Evolutionary conservation across 116 monocot genomes (phyloP).

Genomic region (Phalaenopsis hybrid): DNA sequence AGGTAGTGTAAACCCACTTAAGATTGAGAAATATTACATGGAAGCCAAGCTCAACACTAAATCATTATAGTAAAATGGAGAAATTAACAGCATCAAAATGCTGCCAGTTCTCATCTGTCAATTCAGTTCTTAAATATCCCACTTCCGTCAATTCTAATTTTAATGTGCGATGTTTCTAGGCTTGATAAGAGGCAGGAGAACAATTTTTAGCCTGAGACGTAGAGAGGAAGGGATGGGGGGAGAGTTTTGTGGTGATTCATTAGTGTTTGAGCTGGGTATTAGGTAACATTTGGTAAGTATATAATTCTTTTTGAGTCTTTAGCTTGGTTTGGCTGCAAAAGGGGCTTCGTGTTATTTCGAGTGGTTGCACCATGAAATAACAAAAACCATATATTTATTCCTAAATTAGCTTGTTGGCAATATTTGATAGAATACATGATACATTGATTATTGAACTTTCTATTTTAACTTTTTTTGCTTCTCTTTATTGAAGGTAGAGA

Average conservation of each 20-base stretch:
- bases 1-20: too few relatives aligned
- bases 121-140: too few relatives aligned
- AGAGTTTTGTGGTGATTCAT: neutral
- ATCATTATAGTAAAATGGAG: too few relatives aligned
- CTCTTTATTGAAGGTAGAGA: neutral
- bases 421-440: neutral
- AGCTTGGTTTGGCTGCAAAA: neutral
- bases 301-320: neutral
- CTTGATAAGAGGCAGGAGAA: too few relatives aligned
- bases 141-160: too few relatives aligned
- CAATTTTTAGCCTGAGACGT: too few relatives aligned
- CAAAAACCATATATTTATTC: neutral
- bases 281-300: neutral
- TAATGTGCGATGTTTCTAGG: too few relatives aligned
- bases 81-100: too few relatives aligned
- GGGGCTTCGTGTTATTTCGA: neutral
- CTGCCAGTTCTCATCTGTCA: too few relatives aligned
- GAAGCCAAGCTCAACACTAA: too few relatives aligned
- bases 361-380: neutral
- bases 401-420: neutral
- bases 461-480: neutral
- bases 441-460: neutral
- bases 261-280: neutral
- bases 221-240: too few relatives aligned
- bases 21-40: too few relatives aligned